phyloP scores from a whole-genome alignment of 2,329 filamentous ascomycete genomes.

The Penicillium expansum region DNA sequence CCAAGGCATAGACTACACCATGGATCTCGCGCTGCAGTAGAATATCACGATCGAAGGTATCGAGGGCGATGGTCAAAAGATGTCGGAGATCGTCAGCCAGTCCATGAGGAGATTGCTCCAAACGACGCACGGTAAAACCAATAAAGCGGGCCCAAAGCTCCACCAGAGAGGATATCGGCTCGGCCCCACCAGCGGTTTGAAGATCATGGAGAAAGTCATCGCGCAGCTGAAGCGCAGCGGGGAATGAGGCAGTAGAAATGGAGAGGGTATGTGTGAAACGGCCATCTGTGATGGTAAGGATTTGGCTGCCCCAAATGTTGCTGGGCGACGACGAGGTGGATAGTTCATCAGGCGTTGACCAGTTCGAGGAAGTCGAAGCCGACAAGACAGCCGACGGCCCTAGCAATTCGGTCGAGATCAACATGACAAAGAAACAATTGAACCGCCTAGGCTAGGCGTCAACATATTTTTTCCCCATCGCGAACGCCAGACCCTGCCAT shows the following conservation, averaged over 20 bases:
- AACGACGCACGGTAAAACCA: constrained; percentile 10
- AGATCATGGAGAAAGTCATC: constrained; percentile 15
- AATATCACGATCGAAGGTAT: constrained; percentile 10
- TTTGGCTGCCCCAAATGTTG: not conserved
- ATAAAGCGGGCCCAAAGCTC: constrained; percentile 15
- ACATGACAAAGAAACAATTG: constrained; percentile 1
- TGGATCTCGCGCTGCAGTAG: constrained; percentile 10
- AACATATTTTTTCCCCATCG: not conserved
- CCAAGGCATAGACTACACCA: constrained; percentile 8
- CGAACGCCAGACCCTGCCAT: not conserved
- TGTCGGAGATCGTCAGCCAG: not conserved
- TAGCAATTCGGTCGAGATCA: constrained; percentile 3
- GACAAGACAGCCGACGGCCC: not conserved
- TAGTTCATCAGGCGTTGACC: not conserved
- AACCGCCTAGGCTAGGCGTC: constrained; percentile 1
- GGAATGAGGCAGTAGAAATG: constrained; percentile 10
- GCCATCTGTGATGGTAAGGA: constrained; percentile 11
- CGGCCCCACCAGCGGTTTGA: constrained; percentile 5
- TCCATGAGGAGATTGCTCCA: constrained; percentile 4
- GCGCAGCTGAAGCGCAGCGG: constrained; percentile 11
- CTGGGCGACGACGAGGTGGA: not conserved
- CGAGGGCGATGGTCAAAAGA: not conserved
- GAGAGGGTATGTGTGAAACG: constrained; percentile 9
- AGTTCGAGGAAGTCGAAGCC: not conserved
- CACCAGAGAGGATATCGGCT: constrained; percentile 6